Evolutionary conservation across 768 basidiomycete species (phyloP), one percentile per base, ranked within the genome.

Genomic region (Rhizopogon sp.): DNA sequence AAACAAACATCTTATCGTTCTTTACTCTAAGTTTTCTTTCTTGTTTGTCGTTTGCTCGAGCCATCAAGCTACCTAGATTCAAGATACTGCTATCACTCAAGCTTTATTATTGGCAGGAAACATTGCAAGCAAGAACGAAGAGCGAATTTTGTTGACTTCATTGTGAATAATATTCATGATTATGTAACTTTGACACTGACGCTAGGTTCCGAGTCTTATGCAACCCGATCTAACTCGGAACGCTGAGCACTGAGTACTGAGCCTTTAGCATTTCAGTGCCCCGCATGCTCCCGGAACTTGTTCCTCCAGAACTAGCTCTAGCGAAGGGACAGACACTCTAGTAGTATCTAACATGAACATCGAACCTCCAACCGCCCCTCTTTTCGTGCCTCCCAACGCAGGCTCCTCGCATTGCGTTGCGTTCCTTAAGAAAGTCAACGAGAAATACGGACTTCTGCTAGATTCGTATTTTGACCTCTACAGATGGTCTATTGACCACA

Each of bases 381-480:
- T 82, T 25, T 81, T 77, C 59, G 64, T 58, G 35, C 83, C 84
- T 7, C 41, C 58, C 33, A 68, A 71, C 56, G 70, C 76, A 33
- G 68, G 74, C 45, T 55, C 70, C 6, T 74, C 83, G n/a, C 70
- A 77, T 0, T 74, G 75, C 10, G 75, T 78, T 60, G 74, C 69
- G 37, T 80, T 87, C 67, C 71, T 80, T 51, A 60, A 69, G 56
- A 70, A 64, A 55, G 73, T 84, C 60, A 90, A 88, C 65, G 56
- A 69, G 42, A 69, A 66, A 11, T 73, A 79, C 56, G 67, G 66
- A 16, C 68, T 83, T 9, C 57, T 69, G 13, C 70, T 90, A 13
- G 51, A 60, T 31, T 73, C 79, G 10, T 90, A 90, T 66, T 63
- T 76, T 52, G 85, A 90, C 52, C 74, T 91, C 6, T 88, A 83